phyloP scores from a whole-genome alignment of 768 basidiomycete genomes.

The Boletus bicolor region DNA sequence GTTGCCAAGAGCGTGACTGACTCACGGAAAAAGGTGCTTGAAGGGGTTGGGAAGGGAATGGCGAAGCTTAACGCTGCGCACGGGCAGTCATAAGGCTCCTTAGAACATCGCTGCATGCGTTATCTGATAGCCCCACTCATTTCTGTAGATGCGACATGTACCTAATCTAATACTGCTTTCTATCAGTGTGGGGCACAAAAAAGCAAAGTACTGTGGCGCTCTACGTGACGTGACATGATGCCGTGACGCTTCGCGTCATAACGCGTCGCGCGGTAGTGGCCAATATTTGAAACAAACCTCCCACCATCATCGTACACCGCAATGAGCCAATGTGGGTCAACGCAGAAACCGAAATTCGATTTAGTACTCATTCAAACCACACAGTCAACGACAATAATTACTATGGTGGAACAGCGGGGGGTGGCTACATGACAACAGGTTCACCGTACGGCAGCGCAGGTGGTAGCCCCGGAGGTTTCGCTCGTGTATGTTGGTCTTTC shows the following conservation, averaged over 20 bases:
- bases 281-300: neutral
- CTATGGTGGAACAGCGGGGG: slow-evolving; percentile 43
- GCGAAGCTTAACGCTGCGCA: slow-evolving; percentile 47
- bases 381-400: slow-evolving; percentile 39
- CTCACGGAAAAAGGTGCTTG: slow-evolving; percentile 65
- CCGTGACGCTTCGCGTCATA: slow-evolving; percentile 29
- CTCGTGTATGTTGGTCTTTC: slow-evolving; percentile 35
- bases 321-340: slow-evolving; percentile 45
- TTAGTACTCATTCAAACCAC: slow-evolving; percentile 4
- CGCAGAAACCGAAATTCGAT: neutral
- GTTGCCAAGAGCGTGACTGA: slow-evolving; percentile 67
- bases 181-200: neutral
- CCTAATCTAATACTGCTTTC: neutral
- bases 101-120: slow-evolving; percentile 5
- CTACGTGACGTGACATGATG: slow-evolving; percentile 14
- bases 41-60: slow-evolving; percentile 71
- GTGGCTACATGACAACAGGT: slow-evolving; percentile 57
- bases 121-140: slow-evolving; percentile 26
- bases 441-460: slow-evolving; percentile 55
- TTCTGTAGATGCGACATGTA: slow-evolving; percentile 15
- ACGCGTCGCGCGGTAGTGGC: slow-evolving; percentile 18
- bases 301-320: slow-evolving; percentile 1
- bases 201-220: neutral
- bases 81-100: slow-evolving; percentile 21
- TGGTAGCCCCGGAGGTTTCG: slow-evolving; percentile 58